These are phyloP conservation scores for Vicia faba DNA, from an alignment of 306 rosid species.

Conservation along the genomic window DNA sequence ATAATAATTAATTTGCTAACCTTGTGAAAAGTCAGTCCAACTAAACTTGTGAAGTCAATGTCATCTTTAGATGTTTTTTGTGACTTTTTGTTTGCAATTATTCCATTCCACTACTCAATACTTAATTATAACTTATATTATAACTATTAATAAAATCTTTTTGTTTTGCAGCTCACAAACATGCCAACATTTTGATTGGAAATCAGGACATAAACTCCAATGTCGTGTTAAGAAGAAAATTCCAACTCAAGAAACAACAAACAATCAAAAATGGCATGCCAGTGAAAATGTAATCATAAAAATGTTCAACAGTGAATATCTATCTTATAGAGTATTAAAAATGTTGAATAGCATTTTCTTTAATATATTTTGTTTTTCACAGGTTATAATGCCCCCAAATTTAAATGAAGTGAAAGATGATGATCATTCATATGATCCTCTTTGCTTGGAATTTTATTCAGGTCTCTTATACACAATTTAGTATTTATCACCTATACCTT, in stretches of 20 bases:
- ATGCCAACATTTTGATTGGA: constrained; percentile 43
- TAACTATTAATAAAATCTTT: not conserved
- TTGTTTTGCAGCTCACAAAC: constrained; percentile 36
- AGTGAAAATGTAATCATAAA: not conserved
- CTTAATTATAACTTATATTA: not conserved
- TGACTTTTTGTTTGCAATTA: not conserved
- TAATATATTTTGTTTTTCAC: not conserved
- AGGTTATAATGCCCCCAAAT: constrained; percentile 9
- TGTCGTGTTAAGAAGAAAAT: constrained; percentile 12
- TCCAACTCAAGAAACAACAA: not conserved
- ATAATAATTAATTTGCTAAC: not conserved
- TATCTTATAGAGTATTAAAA: not conserved
- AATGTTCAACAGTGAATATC: not conserved
- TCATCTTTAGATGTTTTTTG: not conserved
- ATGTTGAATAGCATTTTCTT: not conserved
- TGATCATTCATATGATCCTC: too few species aligned
- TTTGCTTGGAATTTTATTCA: constrained; percentile 37
- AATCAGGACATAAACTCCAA: constrained; percentile 36
- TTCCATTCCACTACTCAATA: not conserved
- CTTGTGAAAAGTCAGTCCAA: constrained; percentile 4
- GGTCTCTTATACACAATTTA: constrained; percentile 23
- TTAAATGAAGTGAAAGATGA: constrained; percentile 18
- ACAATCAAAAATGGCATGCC: not conserved
- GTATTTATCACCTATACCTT: not conserved
- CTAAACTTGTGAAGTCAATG: constrained; percentile 21